Conservation (phyloP, 108 stramenopile genomes). For the Schizochytrium sp. region DNA sequence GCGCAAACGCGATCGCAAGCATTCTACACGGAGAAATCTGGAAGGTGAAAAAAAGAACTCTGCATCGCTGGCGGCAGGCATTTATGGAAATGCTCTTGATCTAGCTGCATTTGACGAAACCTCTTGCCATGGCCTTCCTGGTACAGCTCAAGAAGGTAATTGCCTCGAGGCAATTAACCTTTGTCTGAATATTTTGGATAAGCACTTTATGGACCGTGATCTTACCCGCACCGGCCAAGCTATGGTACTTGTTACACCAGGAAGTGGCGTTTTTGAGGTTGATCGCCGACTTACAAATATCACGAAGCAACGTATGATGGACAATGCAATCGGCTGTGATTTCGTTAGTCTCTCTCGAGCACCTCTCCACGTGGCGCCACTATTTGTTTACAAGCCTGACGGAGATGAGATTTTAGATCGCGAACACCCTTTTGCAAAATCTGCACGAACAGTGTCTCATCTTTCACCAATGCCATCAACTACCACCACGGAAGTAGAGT, state of each 20-base stretch:
- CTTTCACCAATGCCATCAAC: too few relatives aligned
- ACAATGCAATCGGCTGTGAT: constrained; percentile 98
- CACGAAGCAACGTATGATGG: constrained; percentile 99
- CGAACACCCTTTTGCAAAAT: constrained; percentile 7
- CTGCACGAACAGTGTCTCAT: too few relatives aligned
- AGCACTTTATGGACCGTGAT: constrained; percentile 94
- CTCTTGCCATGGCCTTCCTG: constrained; percentile 77
- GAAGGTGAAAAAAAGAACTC: too few relatives aligned
- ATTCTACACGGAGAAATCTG: too few relatives aligned
- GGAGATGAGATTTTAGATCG: neutral
- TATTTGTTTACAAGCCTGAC: constrained; percentile 86
- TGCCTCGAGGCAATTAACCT: constrained; percentile 96
- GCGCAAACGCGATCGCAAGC: too few relatives aligned
- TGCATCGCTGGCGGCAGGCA: too few relatives aligned
- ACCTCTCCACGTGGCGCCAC: constrained; percentile 95
- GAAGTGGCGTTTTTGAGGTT: constrained; percentile 92
- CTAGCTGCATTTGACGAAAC: constrained; percentile 48
- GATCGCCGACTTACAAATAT: constrained; percentile 88
- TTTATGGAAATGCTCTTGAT: too few relatives aligned
- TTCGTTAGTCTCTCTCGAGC: constrained; percentile 92
- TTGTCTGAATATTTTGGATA: constrained; percentile 93
- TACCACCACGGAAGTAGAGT: neutral
- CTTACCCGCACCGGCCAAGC: constrained; percentile 91
- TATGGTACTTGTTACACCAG: constrained; percentile 92
- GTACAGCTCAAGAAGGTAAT: constrained; percentile 90